Evolutionary conservation across 805 yeast genomes (phyloP).

Genomic region (Sugiyamaella boreocaroliniensis): DNA sequence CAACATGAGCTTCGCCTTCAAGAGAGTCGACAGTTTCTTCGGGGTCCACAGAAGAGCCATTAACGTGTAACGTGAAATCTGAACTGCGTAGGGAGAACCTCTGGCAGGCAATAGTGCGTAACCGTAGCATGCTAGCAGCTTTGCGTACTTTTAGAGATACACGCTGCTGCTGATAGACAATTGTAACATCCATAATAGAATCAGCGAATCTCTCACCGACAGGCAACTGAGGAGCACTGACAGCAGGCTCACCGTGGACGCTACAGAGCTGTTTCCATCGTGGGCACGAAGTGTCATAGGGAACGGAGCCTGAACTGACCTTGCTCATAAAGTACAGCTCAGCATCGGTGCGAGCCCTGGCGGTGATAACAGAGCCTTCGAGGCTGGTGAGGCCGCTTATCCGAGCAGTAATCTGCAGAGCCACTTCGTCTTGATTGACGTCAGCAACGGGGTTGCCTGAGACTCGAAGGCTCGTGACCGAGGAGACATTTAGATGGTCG

Average conservation of each 20-base stretch:
- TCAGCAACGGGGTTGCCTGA: constrained; percentile 11
- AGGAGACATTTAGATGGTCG: constrained; percentile 28
- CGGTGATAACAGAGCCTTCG: constrained; percentile 51
- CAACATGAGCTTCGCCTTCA: background rate
- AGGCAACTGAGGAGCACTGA: background rate
- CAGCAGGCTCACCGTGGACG: constrained; percentile 30
- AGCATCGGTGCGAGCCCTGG: constrained; percentile 50
- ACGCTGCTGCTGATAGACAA: constrained; percentile 11
- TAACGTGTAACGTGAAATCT: constrained; percentile 2
- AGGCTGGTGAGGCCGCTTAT: constrained; percentile 36
- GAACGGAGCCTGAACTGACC: constrained; percentile 31
- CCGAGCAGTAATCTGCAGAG: constrained; percentile 41
- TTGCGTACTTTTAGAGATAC: constrained; percentile 22
- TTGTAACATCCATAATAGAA: constrained; percentile 16
- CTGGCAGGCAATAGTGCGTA: constrained; percentile 30
- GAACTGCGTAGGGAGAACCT: constrained; percentile 10
- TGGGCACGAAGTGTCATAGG: constrained; percentile 14
- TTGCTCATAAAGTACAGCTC: constrained; percentile 60
- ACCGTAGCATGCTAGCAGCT: constrained; percentile 32
- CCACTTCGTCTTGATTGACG: constrained; percentile 8
- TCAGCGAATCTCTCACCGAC: constrained; percentile 13
- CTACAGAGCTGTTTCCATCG: constrained; percentile 41
- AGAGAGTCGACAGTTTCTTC: background rate
- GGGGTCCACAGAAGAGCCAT: background rate
- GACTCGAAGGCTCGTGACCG: constrained; percentile 49